These are phyloP conservation scores for Corchorus capsularis DNA, from an alignment of 345 rosid genomes.

Conservation along the genomic window DNA sequence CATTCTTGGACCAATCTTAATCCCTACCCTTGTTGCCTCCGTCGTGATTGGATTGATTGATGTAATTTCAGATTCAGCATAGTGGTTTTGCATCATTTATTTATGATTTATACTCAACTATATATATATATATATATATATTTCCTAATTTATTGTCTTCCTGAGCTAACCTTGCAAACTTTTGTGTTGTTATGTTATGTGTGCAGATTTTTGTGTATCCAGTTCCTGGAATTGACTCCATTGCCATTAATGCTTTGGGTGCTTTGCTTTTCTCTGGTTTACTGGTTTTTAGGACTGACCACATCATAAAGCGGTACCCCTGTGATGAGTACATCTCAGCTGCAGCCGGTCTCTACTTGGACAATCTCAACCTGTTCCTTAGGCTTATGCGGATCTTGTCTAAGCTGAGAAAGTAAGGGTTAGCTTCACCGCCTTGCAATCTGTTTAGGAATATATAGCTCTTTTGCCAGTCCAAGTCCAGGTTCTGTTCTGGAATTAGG, in stretches of 20 bases:
- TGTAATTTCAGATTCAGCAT: constrained; percentile 32
- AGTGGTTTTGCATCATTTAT: too few relatives aligned
- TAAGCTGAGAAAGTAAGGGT: too few relatives aligned
- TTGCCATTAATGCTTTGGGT: constrained; percentile 68
- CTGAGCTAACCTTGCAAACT: not conserved
- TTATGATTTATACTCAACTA: not conserved
- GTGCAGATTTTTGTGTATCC: constrained; percentile 71
- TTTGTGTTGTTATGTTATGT: not conserved
- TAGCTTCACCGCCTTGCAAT: too few relatives aligned
- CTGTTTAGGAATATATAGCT: not conserved
- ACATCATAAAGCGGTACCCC: constrained; percentile 82
- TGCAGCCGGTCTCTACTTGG: constrained; percentile 74
- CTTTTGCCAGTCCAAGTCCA: too few relatives aligned
- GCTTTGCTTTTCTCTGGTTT: constrained; percentile 81
- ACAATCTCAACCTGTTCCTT: constrained; percentile 78
- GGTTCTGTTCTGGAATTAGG: too few relatives aligned
- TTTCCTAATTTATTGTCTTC: not conserved
- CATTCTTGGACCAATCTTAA: constrained; percentile 76
- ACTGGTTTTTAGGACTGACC: constrained; percentile 78
- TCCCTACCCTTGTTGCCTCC: constrained; percentile 75
- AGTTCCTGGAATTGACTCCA: constrained; percentile 66
- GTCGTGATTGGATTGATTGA: constrained; percentile 74
- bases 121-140: too few relatives aligned
- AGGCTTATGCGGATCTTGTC: not conserved
- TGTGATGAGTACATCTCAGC: constrained; percentile 87